These are phyloP conservation scores for Lyophyllum atratum DNA, from an alignment of 768 basidiomycete genomes.

Conservation along the genomic window DNA sequence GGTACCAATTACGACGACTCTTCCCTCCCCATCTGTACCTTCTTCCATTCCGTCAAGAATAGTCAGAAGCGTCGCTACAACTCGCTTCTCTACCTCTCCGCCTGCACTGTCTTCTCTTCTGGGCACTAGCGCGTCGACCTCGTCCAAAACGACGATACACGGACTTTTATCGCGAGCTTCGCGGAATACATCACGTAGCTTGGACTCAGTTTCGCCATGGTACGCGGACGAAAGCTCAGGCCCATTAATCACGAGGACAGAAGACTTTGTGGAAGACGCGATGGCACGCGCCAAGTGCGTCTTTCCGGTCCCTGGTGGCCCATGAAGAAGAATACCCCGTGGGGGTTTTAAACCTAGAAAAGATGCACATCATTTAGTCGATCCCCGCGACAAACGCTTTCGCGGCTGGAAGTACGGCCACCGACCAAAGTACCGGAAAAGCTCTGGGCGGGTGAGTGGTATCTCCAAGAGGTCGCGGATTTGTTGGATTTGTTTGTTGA, in stretches of 20 bases:
- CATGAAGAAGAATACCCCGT: conserved; percentile 92
- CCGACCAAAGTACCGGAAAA: conserved; percentile 77
- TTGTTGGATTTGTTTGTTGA: conserved; percentile 83
- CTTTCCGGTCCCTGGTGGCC: conserved; percentile 97
- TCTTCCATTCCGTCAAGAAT: conserved; percentile 89
- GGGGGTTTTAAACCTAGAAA: conserved; percentile 84
- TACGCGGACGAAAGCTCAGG: conserved; percentile 95
- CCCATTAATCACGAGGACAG: conserved; percentile 92
- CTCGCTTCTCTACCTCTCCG: conserved; percentile 94
- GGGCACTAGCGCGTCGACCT: conserved; percentile 94
- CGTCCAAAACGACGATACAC: conserved; percentile 93
- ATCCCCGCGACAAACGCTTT: background rate
- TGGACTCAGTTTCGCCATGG: conserved; percentile 95
- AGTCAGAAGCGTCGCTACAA: conserved; percentile 93
- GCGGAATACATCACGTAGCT: conserved; percentile 85
- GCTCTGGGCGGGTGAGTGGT: conserved; percentile 78
- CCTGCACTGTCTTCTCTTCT: conserved; percentile 86
- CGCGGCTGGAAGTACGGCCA: conserved; percentile 14
- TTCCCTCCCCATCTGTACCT: conserved; percentile 41
- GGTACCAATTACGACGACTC: conserved; percentile 94
- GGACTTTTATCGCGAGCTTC: conserved; percentile 82
- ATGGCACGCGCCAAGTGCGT: conserved; percentile 96
- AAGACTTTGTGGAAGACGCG: conserved; percentile 81
- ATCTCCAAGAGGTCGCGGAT: conserved; percentile 87
- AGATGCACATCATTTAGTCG: conserved; percentile 2